A percentile compares a stretch with the other conserved stretches of the same genome.
Conservation (phyloP, 768 basidiomycete genomes). For the Pleurotus citrinopileatus region DNA sequence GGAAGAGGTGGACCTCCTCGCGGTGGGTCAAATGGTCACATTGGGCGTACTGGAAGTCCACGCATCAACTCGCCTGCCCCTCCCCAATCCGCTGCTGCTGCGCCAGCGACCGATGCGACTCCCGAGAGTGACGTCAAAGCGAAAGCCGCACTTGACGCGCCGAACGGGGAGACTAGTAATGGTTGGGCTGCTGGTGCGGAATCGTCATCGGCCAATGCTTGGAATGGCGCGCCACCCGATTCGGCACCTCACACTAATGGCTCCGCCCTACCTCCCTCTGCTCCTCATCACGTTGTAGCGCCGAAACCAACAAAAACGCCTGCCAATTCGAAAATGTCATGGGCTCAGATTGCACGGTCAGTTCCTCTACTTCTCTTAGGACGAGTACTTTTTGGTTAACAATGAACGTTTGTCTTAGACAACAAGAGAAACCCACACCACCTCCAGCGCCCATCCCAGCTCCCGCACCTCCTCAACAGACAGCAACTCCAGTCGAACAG, state of each 20-base stretch:
- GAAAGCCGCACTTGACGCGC: neutral
- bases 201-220: neutral
- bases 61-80: conserved; percentile 20
- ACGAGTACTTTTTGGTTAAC: neutral
- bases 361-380: conserved; percentile 18
- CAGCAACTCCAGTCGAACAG: conserved; percentile 25
- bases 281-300: neutral
- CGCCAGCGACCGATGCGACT: conserved; percentile 19
- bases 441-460: conserved; percentile 28
- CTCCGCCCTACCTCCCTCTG: conserved; percentile 13
- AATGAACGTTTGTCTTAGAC: conserved; percentile 31
- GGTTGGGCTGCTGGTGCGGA: conserved; percentile 4
- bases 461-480: conserved; percentile 27
- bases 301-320: conserved; percentile 45
- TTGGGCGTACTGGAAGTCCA: conserved; percentile 31
- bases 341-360: conserved; percentile 83
- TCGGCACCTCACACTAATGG: conserved; percentile 31
- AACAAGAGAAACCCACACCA: conserved; percentile 61
- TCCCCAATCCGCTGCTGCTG: conserved; percentile 21
- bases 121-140: conserved; percentile 9
- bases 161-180: neutral
- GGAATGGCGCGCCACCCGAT: conserved; percentile 1
- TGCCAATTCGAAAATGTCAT: conserved; percentile 75
- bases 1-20: conserved; percentile 23
- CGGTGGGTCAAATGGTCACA: conserved; percentile 35